Evolutionary conservation across 75 land plant species (phyloP), one percentile per base, ranked within the genome.

Genomic region (Selaginella moellendorffii): DNA sequence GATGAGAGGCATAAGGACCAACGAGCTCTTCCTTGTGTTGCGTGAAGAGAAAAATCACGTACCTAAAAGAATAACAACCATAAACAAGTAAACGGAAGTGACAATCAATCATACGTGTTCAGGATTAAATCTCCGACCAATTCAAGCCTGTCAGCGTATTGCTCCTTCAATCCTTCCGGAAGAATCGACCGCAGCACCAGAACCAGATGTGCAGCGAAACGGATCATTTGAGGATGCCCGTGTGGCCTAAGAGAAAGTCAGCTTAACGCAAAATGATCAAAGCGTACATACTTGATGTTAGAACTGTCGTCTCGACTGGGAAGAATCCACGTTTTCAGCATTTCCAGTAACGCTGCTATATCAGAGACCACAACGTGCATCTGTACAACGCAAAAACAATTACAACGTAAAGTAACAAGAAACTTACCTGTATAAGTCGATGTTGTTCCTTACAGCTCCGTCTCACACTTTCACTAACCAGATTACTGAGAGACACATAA

Each of bases 151-250:
- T 89, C 97, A 54, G 42, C 74, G 46, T 86, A 78, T 24, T 53
- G 52, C 65, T 84, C 82, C 54, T 78, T 82, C 75, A 84, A 52
- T 56, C 82, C 83, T 36, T 82, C 87, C 52, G 69, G 77, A 60
- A 86, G 79, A 28, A 90, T 69, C 54, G 79, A 74, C 60, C 99
- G 72, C 69, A 95, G 81, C 10, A 90, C 82, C 68, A 95, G 80
- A 31, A 95, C 97, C 30, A 90, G 27, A 73, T 95, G 99, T 63
- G 99, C 96, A 24, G 81, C 90, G 82, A 95, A 90, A 0, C 99
- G 87, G 19, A 90, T 79, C 83, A 90, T 86, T 60, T 95, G 87
- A 53, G 99, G 88, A 74, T 95, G 91, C 65, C 97, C 97, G 74
- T 83, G 82, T 60, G 83, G 83, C 81, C 96, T 89, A 69, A 28